Evolutionary conservation across 768 basidiomycete genomes (phyloP), one percentile per base, ranked within the genome.

Genomic region (Leccinum pellstonianum): DNA sequence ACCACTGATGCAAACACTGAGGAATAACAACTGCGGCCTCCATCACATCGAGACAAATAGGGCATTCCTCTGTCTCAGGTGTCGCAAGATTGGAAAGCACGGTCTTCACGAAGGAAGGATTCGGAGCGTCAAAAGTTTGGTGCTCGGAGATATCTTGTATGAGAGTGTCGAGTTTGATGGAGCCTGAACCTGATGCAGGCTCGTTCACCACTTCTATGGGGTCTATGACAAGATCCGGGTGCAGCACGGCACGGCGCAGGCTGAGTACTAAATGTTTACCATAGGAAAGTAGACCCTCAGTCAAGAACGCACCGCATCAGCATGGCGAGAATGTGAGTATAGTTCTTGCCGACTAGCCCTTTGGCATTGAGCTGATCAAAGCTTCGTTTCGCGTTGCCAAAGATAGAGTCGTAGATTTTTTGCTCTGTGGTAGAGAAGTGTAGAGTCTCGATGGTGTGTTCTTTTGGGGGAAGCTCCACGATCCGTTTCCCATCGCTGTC

Each of bases 261-360:
- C 92, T 94, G 64, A 7, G 52, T 15, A 49, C 62, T 37, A 52
- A 25, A n/a, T 14, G 52, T 70, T 49, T 64, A 54, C 56, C 31
- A 21, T 19, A 35, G 23, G 12, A 56, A 31, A 19, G 46, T 15
- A 49, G 31, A 56, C 4, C 3, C 17, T 15, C 5, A 54, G 29
- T 23, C 56, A 46, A 58, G 17, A 29, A 74, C 82, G 25, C 57
- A 93, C 93, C 88, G 84, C 92, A 96, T 96, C 31, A 98, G 79
- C 90, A 96, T 94, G 12, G 95, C 93, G 66, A 98, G 82, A 70
- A 95, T 93, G 71, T 92, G 86, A 19, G 91, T 89, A 71, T 90
- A 89, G 66, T 93, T 93, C 70, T 84, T 90, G 64, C 86, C 84
- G 31, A 92, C 77, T 3, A 88, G 77, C 4, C 95, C 94, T 70